Conservation (phyloP, 345 rosid genomes). For the Microthlaspi erraticum region DNA sequence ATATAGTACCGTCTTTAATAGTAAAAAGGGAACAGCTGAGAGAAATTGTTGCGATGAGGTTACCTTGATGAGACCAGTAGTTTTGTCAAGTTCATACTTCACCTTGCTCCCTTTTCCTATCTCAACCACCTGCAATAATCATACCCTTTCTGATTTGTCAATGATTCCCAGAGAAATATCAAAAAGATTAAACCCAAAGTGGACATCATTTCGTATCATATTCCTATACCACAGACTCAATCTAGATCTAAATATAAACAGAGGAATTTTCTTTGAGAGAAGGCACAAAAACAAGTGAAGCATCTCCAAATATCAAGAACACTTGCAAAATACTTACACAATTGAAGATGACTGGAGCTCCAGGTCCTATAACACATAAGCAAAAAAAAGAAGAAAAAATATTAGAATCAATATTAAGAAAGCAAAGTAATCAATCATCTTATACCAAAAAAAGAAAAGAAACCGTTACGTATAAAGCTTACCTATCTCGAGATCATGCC, state of each 20-base stretch:
- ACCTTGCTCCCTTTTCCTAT: constrained; percentile 97
- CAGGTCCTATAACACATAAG: constrained; percentile 66
- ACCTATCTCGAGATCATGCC: constrained; percentile 99
- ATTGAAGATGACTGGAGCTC: constrained; percentile 81
- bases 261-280: background rate
- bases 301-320: constrained; percentile 14
- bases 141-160: background rate
- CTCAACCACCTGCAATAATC: constrained; percentile 76
- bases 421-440: background rate
- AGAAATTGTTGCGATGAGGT: constrained; percentile 2
- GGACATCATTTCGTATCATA: constrained; percentile 15
- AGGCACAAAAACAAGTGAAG: background rate
- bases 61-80: constrained; percentile 94
- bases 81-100: constrained; percentile 97
- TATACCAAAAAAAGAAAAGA: background rate
- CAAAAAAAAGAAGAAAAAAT: constrained; percentile 6
- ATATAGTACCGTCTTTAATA: background rate
- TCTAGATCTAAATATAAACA: background rate
- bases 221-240: background rate
- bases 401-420: constrained; percentile 2
- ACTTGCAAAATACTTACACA: constrained; percentile 58
- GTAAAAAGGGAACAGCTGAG: background rate
- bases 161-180: background rate
- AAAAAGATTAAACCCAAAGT: constrained; percentile 6
- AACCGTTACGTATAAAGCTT: constrained; percentile 22